phyloP scores from a whole-genome alignment of 1,139 yeast species.

The Diutina sp. region DNA sequence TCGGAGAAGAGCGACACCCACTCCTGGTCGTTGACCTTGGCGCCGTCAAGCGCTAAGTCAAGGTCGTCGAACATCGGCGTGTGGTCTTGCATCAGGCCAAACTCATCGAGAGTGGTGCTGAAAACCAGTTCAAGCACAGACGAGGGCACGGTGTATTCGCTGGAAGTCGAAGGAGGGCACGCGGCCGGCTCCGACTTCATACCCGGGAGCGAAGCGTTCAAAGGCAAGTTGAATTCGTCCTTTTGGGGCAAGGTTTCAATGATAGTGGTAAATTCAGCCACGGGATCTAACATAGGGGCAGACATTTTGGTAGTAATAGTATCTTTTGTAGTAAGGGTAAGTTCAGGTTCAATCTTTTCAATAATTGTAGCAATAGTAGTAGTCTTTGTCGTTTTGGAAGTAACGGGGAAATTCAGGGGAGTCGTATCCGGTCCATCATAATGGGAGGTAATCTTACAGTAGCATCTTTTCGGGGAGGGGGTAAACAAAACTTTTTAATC shows the following conservation, averaged over 20 bases:
- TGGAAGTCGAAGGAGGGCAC: background rate
- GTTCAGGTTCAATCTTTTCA: background rate
- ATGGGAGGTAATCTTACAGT: background rate
- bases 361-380: background rate
- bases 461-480: constrained; percentile 1
- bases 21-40: constrained; percentile 35
- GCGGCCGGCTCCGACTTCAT: background rate
- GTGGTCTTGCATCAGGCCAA: constrained; percentile 13
- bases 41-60: constrained; percentile 32
- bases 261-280: constrained; percentile 2
- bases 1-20: constrained; percentile 57
- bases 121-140: constrained; percentile 48
- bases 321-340: background rate
- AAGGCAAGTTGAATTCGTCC: background rate
- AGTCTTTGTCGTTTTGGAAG: background rate
- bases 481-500: background rate
- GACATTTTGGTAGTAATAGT: background rate
- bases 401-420: background rate
- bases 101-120: constrained; percentile 30
- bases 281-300: constrained; percentile 1
- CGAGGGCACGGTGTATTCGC: constrained; percentile 2
- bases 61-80: constrained; percentile 59
- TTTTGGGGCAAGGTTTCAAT: background rate
- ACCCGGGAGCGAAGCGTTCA: background rate
- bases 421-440: constrained; percentile 1